Conservation (phyloP, 768 basidiomycete genomes). For the Macrolepiota albuminosa region DNA sequence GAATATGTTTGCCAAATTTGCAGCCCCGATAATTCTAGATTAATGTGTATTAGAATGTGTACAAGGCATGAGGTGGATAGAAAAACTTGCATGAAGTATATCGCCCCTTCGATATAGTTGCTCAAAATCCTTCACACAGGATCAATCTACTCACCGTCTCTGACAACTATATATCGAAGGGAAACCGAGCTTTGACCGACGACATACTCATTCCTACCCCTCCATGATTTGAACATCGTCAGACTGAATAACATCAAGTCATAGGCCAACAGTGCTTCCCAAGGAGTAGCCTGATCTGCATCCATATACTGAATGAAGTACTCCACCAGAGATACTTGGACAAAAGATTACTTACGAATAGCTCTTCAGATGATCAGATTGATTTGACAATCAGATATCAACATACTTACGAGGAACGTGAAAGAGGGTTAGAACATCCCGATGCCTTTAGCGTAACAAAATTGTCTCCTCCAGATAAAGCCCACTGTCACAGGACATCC, state of each 20-base stretch:
- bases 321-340: background rate
- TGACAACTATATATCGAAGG: background rate
- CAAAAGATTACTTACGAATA: background rate
- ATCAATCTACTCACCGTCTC: slow-evolving; percentile 1
- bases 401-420: background rate
- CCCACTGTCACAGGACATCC: background rate
- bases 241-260: slow-evolving; percentile 6
- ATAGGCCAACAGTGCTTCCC: slow-evolving; percentile 8
- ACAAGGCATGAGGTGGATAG: background rate
- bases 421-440: background rate
- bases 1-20: background rate
- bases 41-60: background rate
- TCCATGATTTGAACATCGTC: slow-evolving; percentile 7
- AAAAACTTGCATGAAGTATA: slow-evolving; percentile 1
- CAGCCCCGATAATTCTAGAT: background rate
- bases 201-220: background rate
- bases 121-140: background rate
- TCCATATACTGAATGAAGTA: background rate
- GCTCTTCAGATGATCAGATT: background rate
- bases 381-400: background rate
- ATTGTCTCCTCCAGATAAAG: background rate
- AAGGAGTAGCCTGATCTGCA: slow-evolving; percentile 4
- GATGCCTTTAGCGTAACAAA: background rate
- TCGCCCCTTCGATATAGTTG: background rate
- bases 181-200: background rate